Evolutionary conservation across 75 land plant species (phyloP).

Genomic region (Pinus taeda): DNA sequence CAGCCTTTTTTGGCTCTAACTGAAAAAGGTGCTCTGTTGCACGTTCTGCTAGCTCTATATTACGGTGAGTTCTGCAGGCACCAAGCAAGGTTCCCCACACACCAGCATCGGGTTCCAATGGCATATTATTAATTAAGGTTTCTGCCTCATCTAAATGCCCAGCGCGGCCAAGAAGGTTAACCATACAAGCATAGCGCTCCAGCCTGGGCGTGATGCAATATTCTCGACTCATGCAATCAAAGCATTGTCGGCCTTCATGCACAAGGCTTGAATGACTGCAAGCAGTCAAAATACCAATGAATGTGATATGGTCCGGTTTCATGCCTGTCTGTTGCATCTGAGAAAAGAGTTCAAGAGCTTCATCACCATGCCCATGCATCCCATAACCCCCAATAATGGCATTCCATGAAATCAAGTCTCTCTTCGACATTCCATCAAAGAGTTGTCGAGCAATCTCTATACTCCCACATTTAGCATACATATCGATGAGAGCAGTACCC

Average conservation of each 20-base stretch:
- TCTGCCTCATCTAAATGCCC: conserved; percentile 35
- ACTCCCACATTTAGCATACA: conserved; percentile 48
- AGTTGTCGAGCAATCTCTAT: conserved; percentile 19
- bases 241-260: conserved; percentile 18
- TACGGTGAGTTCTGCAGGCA: conserved; percentile 33
- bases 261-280: conserved; percentile 30
- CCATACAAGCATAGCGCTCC: conserved; percentile 43
- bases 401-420: conserved; percentile 52
- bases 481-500: conserved; percentile 47
- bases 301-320: conserved; percentile 15
- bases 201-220: conserved; percentile 27
- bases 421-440: conserved; percentile 49
- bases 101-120: conserved; percentile 28
- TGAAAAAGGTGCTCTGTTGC: conserved; percentile 8
- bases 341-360: conserved; percentile 35
- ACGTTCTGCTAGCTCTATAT: conserved; percentile 30
- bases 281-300: conserved; percentile 28
- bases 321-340: conserved; percentile 24
- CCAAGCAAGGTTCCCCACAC: conserved; percentile 40
- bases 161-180: conserved; percentile 39
- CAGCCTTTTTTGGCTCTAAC: not conserved
- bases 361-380: conserved; percentile 22
- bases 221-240: conserved; percentile 17
- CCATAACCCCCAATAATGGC: conserved; percentile 39
- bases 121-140: conserved; percentile 37